Evolutionary conservation across 2,329 filamentous ascomycete species (phyloP), one percentile per base, ranked within the genome.

Genomic region (Aureobasidium leucospermi): DNA sequence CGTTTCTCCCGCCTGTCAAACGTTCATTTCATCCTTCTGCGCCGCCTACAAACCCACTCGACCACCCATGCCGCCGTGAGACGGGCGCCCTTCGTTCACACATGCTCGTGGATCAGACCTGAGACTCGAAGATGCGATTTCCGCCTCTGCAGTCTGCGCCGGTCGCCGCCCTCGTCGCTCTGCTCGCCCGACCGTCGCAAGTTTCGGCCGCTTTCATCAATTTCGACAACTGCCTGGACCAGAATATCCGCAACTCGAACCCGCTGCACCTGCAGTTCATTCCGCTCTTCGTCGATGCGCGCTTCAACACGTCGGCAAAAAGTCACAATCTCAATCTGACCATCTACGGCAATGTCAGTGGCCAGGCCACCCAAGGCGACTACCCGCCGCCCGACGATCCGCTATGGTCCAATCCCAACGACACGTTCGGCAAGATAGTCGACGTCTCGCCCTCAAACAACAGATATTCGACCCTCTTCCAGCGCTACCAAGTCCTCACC

Each of bases 281-380:
- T 11, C 92, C 94, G 2, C 73, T 86, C 38, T 85, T 82, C 65
- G 83, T 94, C 60, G 85, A 89, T 67, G 93, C 89, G 60, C 75
- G 76, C 19, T 96, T 96, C 76, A 81, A 90, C 67, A 79, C 81
- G 31, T 72, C 76, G 13, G 75, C 81, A 63, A 71, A 81, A 4
- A 79, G 76, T 53, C 84, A 92, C 69, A 83, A 80, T 42, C 79
- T 99, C 51, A 85, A 83, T 63, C 77, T 96, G 59, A 94, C 85
- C 1, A 82, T 96, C 48, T 97, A 90, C 77, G 93, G 92, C 55
- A 96, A 97, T 73, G 90, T 97, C 32, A 89, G 87, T 8, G 94
- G 94, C 48, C 84, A 86, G 53, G 79, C 81, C 46, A 78, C 79
- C 2, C 69, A 74, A 11, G 75, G 77, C n/a, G 62, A 73, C 2